Conservation (phyloP, 441 rosid genomes). For the Gossypium trilobum region DNA sequence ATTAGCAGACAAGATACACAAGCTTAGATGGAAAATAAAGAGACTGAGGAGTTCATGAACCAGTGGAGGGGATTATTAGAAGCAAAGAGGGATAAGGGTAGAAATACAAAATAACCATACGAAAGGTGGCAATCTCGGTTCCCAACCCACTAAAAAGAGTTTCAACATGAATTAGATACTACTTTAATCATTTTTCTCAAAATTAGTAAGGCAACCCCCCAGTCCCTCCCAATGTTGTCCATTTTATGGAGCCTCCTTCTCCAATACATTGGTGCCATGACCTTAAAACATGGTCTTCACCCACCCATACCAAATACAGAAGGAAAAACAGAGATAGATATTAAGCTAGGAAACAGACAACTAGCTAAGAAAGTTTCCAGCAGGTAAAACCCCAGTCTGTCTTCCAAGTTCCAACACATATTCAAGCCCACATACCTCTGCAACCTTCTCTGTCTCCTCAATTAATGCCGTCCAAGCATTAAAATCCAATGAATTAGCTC, state of each 20-base stretch:
- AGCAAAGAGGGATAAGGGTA: neutral
- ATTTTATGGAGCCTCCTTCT: neutral
- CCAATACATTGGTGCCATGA: neutral
- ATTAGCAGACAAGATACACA: neutral
- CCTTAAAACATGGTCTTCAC: neutral
- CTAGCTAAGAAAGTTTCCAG: neutral
- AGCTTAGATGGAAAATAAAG: neutral
- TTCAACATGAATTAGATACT: neutral
- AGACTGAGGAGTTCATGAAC: neutral
- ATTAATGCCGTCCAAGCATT: constrained; percentile 86
- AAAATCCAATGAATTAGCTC: constrained; percentile 73
- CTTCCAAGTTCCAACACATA: neutral
- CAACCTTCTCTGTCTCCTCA: constrained; percentile 82
- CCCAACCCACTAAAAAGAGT: neutral
- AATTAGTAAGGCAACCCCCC: neutral
- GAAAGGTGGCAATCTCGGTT: neutral
- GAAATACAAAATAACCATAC: neutral
- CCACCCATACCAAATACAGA: neutral
- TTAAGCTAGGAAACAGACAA: neutral
- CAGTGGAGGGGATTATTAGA: neutral
- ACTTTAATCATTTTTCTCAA: neutral
- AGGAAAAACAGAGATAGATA: neutral
- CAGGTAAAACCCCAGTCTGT: neutral
- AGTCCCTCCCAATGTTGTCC: neutral
- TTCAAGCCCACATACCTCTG: constrained; percentile 49